Percentiles rank a stretch among this genome's conserved stretches.
These are phyloP conservation scores for Hyphopichia homilentoma DNA, from an alignment of 805 yeast species.

Conservation along the genomic window DNA sequence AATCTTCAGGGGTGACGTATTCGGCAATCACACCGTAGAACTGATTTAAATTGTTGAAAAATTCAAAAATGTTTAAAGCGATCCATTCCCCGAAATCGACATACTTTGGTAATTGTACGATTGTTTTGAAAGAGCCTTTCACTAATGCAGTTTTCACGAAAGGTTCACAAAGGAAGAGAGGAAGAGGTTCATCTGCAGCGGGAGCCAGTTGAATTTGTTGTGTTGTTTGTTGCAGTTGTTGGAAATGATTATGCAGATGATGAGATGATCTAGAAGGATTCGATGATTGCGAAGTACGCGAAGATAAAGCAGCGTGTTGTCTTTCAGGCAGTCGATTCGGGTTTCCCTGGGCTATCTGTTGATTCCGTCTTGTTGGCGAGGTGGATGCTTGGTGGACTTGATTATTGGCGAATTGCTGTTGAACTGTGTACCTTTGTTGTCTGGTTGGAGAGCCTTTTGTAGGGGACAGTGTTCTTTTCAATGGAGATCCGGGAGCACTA, in stretches of 20 bases:
- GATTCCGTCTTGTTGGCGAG: constrained; percentile 1
- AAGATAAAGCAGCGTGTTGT: background rate
- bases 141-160: constrained; percentile 92
- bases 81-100: constrained; percentile 96
- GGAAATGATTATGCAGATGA: constrained; percentile 10
- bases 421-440: constrained; percentile 14
- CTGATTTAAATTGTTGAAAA: constrained; percentile 78
- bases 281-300: constrained; percentile 7
- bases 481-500: constrained; percentile 31
- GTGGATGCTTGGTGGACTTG: constrained; percentile 9
- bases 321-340: constrained; percentile 2
- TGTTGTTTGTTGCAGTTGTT: constrained; percentile 10
- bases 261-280: constrained; percentile 8
- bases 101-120: constrained; percentile 90
- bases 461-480: constrained; percentile 33
- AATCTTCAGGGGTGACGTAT: constrained; percentile 83
- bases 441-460: constrained; percentile 41
- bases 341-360: background rate
- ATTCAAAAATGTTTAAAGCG: constrained; percentile 87
- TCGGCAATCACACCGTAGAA: constrained; percentile 90
- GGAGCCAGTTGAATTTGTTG: constrained; percentile 7
- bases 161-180: constrained; percentile 85
- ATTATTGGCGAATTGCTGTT: constrained; percentile 9
- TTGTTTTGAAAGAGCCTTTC: constrained; percentile 93
- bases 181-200: constrained; percentile 21